A percentile compares a stretch with the other conserved stretches of the same genome.
Conservation (phyloP, 1,284 basidiomycete genomes). For the Apiotrichum gamsii region DNA sequence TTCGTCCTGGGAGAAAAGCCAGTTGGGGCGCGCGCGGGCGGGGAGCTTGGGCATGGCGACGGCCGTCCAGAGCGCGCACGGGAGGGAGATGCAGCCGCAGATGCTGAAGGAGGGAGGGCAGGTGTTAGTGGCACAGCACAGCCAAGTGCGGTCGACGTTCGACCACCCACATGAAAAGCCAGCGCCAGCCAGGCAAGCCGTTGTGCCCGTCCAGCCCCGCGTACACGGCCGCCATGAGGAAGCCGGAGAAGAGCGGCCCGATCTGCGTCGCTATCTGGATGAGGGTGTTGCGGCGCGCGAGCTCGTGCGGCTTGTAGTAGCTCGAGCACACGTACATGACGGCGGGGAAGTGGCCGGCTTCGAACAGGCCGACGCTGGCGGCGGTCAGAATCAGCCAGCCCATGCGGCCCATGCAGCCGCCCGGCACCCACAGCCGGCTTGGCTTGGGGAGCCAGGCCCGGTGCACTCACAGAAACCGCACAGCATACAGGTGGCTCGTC, state of each 20-base stretch:
- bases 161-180: conserved; percentile 22
- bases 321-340: conserved; percentile 30
- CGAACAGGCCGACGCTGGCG: conserved; percentile 24
- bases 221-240: conserved; percentile 28
- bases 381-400: no score
- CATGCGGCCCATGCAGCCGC: no score
- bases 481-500: conserved; percentile 21
- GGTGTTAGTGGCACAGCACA: conserved; percentile 5
- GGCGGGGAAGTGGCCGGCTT: conserved; percentile 29
- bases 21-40: conserved; percentile 25
- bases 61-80: conserved; percentile 26
- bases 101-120: no score
- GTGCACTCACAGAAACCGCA: conserved; percentile 25
- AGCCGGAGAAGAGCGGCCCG: conserved; percentile 26
- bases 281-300: conserved; percentile 26
- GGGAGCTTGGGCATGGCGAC: conserved; percentile 30
- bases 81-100: conserved; percentile 25
- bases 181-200: conserved; percentile 25
- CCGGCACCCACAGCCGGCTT: no score
- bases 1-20: conserved; percentile 25
- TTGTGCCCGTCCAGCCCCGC: conserved; percentile 15
- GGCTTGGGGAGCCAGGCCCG: no score
- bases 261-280: conserved; percentile 26
- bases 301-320: conserved; percentile 32
- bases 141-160: no score